phyloP scores from a whole-genome alignment of 345 rosid genomes.

The Hirschfeldia incana region DNA sequence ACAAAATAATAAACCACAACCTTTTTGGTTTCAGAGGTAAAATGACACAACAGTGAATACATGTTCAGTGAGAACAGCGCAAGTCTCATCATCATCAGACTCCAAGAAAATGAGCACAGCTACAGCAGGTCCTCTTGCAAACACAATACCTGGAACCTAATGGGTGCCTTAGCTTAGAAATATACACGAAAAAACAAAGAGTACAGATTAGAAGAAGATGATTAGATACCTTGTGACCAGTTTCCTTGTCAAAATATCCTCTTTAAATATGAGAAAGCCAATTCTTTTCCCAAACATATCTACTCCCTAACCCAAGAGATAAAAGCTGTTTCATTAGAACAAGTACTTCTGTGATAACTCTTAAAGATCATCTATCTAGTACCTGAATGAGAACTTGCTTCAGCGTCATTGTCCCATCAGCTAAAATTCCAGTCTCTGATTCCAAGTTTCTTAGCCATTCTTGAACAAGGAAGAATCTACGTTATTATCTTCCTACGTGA shows the following conservation, averaged over 20 bases:
- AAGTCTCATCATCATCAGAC: slow-evolving; percentile 58
- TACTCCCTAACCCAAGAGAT: slow-evolving; percentile 56
- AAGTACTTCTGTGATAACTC: too few species aligned
- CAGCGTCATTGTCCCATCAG: slow-evolving; percentile 54
- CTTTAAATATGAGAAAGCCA: slow-evolving; percentile 89
- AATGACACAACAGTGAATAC: too few species aligned
- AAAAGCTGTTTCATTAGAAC: neutral
- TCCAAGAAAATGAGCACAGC: slow-evolving; percentile 81
- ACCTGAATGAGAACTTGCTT: slow-evolving; percentile 82
- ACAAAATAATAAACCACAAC: too few species aligned
- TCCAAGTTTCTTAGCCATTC: slow-evolving; percentile 86
- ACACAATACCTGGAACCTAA: slow-evolving; percentile 97
- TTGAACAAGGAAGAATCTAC: slow-evolving; percentile 52
- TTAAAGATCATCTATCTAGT: too few species aligned
- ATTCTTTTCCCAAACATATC: slow-evolving; percentile 83
- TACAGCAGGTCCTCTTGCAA: slow-evolving; percentile 95
- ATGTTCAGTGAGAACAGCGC: slow-evolving; percentile 92
- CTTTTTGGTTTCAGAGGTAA: too few species aligned
- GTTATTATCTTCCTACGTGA: neutral
- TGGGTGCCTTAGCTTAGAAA: slow-evolving; percentile 39
- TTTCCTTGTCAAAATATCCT: slow-evolving; percentile 65
- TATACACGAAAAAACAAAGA: neutral
- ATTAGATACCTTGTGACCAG: too few species aligned
- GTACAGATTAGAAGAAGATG: slow-evolving; percentile 19
- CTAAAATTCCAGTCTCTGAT: slow-evolving; percentile 69